Percentiles rank a stretch among this genome's conserved stretches.
Conservation (phyloP, 129 eudicot genomes). For the Sambucus nigra region DNA sequence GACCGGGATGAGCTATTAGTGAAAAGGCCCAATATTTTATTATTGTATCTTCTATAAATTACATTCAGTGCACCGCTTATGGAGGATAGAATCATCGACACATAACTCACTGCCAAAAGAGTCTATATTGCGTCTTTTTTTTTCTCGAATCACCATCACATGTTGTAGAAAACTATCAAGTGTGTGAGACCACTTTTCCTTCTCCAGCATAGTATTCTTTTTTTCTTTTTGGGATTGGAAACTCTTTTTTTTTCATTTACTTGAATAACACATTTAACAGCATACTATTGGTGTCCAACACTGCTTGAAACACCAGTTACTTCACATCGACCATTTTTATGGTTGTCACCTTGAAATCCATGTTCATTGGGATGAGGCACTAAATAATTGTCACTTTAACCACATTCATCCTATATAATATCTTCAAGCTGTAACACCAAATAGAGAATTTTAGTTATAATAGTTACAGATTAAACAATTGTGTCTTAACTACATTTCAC, state of each 20-base stretch:
- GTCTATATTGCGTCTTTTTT: conserved; percentile 16
- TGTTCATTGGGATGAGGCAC: conserved; percentile 59
- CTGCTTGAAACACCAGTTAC: conserved; percentile 26
- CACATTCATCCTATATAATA: conserved; percentile 66
- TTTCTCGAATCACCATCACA: conserved; percentile 35
- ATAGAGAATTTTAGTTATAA: conserved; percentile 32
- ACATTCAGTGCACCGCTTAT: conserved; percentile 33
- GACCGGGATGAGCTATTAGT: too few relatives aligned
- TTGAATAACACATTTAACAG: conserved; percentile 21
- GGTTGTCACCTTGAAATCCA: conserved; percentile 33
- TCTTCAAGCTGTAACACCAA: conserved; percentile 70
- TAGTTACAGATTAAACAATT: too few relatives aligned
- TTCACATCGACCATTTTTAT: conserved; percentile 48
- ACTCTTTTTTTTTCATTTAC: conserved; percentile 24
- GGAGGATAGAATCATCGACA: conserved; percentile 30
- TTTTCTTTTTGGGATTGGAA: conserved; percentile 21
- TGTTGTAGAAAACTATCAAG: conserved; percentile 32
- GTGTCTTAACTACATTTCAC: conserved; percentile 14
- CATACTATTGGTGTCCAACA: conserved; percentile 19
- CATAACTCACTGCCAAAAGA: conserved; percentile 29
- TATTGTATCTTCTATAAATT: too few relatives aligned
- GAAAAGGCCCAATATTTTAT: too few relatives aligned
- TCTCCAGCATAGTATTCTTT: conserved; percentile 40
- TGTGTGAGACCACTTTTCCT: conserved; percentile 23
- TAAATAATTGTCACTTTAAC: too few relatives aligned